Percentiles rank a stretch among this genome's conserved stretches.
These are phyloP conservation scores for Tetrapisispora iriomotensis DNA, from an alignment of 805 yeast genomes.

Conservation along the genomic window DNA sequence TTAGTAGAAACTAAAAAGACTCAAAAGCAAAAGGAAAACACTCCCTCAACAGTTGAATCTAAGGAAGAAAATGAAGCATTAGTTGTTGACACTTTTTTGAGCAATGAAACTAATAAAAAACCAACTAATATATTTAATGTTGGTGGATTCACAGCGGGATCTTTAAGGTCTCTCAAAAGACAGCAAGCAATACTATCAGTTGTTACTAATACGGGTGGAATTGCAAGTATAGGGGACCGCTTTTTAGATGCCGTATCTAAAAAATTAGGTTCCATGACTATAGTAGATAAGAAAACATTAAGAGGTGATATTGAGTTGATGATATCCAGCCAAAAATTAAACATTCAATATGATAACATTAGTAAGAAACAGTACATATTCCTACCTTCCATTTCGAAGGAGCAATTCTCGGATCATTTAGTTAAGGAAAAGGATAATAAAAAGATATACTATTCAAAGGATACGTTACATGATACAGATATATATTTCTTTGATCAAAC, in stretches of 20 bases:
- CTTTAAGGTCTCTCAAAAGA: constrained; percentile 38
- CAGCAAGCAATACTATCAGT: constrained; percentile 35
- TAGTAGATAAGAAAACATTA: constrained; percentile 46
- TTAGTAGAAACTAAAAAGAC: neutral
- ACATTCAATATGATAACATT: constrained; percentile 11
- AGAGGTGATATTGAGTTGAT: constrained; percentile 33
- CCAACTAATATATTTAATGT: constrained; percentile 10
- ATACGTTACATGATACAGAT: constrained; percentile 25
- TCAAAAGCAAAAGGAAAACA: neutral
- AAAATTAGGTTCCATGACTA: constrained; percentile 31
- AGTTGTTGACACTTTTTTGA: neutral
- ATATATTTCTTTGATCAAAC: constrained; percentile 27
- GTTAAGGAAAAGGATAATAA: constrained; percentile 19
- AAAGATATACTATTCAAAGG: constrained; percentile 16
- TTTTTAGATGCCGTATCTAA: constrained; percentile 36
- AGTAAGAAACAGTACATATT: constrained; percentile 17
- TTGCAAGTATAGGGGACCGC: constrained; percentile 33
- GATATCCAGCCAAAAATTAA: constrained; percentile 17
- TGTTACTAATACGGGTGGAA: constrained; percentile 37
- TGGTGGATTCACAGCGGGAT: constrained; percentile 32
- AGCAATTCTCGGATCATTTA: constrained; percentile 13
- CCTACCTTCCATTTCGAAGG: constrained; percentile 16
- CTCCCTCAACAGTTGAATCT: neutral
- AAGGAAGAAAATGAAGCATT: neutral
- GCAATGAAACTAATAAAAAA: neutral